These are phyloP conservation scores for Grammothele lineata DNA, from an alignment of 768 basidiomycete species.

Conservation along the genomic window DNA sequence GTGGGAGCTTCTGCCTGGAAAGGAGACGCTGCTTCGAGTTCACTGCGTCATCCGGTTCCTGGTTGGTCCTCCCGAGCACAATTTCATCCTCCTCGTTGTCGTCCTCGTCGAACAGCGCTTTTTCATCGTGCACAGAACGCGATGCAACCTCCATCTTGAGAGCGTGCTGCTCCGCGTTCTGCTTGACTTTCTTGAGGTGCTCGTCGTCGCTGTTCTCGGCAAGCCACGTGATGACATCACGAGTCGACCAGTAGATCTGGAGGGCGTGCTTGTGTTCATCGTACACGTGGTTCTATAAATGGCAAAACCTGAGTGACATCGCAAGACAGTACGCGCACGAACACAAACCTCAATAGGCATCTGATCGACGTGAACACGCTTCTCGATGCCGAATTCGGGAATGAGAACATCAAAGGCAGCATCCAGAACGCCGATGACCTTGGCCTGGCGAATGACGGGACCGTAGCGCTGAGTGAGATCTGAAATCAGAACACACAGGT, in stretches of 20 bases:
- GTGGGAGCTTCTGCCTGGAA: slow-evolving; percentile 71
- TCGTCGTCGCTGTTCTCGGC: slow-evolving; percentile 96
- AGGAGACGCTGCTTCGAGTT: slow-evolving; percentile 74
- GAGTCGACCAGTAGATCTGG: slow-evolving; percentile 93
- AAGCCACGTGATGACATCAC: slow-evolving; percentile 92
- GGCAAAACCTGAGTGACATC: background rate
- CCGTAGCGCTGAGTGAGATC: slow-evolving; percentile 94
- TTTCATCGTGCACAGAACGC: slow-evolving; percentile 82
- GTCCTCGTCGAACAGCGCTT: slow-evolving; percentile 85
- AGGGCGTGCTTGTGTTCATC: slow-evolving; percentile 92
- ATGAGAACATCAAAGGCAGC: slow-evolving; percentile 96
- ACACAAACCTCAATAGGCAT: slow-evolving; percentile 91
- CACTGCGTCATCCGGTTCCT: slow-evolving; percentile 40
- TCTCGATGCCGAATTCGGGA: slow-evolving; percentile 98
- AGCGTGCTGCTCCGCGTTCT: slow-evolving; percentile 87
- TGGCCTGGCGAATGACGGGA: slow-evolving; percentile 92
- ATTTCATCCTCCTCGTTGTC: slow-evolving; percentile 79
- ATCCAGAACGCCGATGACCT: slow-evolving; percentile 93
- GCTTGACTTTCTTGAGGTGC: slow-evolving; percentile 91
- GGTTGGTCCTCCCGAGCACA: slow-evolving; percentile 59
- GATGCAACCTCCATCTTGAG: slow-evolving; percentile 89
- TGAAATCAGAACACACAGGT: slow-evolving; percentile 90
- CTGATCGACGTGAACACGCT: slow-evolving; percentile 97
- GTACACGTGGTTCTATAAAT: slow-evolving; percentile 91
- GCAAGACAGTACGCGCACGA: too few relatives aligned